Percentiles rank a stretch among this genome's conserved stretches.
These are phyloP conservation scores for Ganoderma multipileum DNA, from an alignment of 1,284 basidiomycete genomes.

Conservation along the genomic window DNA sequence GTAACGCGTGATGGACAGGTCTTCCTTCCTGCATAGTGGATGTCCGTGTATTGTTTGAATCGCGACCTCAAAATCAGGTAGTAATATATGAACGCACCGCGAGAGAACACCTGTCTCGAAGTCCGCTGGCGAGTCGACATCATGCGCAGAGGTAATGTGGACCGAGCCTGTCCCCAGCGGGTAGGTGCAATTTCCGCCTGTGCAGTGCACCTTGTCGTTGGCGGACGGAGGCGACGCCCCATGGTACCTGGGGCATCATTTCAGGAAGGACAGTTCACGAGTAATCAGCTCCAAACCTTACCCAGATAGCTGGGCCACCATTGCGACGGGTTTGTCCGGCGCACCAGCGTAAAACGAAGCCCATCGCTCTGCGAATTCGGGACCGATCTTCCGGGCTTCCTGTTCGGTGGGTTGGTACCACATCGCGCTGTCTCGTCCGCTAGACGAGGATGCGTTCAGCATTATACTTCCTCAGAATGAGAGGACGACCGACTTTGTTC, in stretches of 20 bases:
- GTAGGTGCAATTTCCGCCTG: slow-evolving; percentile 35
- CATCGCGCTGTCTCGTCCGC: slow-evolving; percentile 51
- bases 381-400: slow-evolving; percentile 50
- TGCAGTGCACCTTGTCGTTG: slow-evolving; percentile 7
- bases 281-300: too few species aligned
- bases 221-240: slow-evolving; percentile 1
- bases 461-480: too few species aligned
- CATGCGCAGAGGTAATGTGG: slow-evolving; percentile 48
- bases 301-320: slow-evolving; percentile 6
- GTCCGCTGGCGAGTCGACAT: slow-evolving; percentile 44
- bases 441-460: too few species aligned
- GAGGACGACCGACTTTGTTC: too few species aligned
- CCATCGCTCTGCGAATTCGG: slow-evolving; percentile 47
- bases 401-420: slow-evolving; percentile 51
- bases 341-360: slow-evolving; percentile 47
- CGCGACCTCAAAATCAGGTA: too few species aligned
- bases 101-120: slow-evolving; percentile 40
- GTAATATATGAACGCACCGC: slow-evolving; percentile 2
- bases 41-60: neutral
- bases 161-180: slow-evolving; percentile 49
- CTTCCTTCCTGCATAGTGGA: slow-evolving; percentile 40
- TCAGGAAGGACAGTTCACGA: too few species aligned
- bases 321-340: slow-evolving; percentile 52
- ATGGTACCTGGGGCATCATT: slow-evolving; percentile 6
- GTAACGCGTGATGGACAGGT: slow-evolving; percentile 59